Conservation (phyloP, 176 grass and related monocot genomes). For the Otatea glauca region DNA sequence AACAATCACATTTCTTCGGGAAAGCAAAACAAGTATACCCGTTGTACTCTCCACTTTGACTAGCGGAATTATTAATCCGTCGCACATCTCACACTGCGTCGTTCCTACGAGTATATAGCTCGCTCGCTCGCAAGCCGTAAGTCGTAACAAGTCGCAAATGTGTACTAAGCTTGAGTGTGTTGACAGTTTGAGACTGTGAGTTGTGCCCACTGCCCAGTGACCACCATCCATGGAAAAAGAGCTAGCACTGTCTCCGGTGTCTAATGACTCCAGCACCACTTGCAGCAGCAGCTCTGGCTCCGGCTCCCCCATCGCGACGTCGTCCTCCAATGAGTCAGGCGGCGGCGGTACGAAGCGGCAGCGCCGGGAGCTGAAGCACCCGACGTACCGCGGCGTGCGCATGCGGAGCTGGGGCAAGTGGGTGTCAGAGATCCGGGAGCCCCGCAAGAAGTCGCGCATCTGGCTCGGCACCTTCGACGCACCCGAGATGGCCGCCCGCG, state of each 20-base stretch:
- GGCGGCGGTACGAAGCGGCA: constrained; percentile 48
- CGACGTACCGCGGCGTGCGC: constrained; percentile 71
- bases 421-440: constrained; percentile 96
- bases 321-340: constrained; percentile 21
- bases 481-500: constrained; percentile 78
- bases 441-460: constrained; percentile 86
- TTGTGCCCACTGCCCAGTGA: not conserved
- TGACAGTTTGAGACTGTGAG: constrained; percentile 6
- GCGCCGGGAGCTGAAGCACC: constrained; percentile 70
- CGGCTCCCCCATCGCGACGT: not conserved
- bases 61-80: not conserved
- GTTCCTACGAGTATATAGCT: constrained; percentile 31
- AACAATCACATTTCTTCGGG: constrained; percentile 38
- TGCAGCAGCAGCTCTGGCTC: constrained; percentile 2
- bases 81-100: not conserved
- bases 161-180: not conserved
- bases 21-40: constrained; percentile 31
- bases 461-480: constrained; percentile 86
- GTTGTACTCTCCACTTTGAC: constrained; percentile 3
- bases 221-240: constrained; percentile 38
- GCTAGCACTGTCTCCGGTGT: constrained; percentile 36
- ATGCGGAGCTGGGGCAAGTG: constrained; percentile 95
- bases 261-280: not conserved
- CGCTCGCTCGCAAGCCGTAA: not conserved
- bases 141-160: constrained; percentile 7